phyloP scores from a whole-genome alignment of 1,284 basidiomycete species.

The Apiotrichum veenhuisii region DNA sequence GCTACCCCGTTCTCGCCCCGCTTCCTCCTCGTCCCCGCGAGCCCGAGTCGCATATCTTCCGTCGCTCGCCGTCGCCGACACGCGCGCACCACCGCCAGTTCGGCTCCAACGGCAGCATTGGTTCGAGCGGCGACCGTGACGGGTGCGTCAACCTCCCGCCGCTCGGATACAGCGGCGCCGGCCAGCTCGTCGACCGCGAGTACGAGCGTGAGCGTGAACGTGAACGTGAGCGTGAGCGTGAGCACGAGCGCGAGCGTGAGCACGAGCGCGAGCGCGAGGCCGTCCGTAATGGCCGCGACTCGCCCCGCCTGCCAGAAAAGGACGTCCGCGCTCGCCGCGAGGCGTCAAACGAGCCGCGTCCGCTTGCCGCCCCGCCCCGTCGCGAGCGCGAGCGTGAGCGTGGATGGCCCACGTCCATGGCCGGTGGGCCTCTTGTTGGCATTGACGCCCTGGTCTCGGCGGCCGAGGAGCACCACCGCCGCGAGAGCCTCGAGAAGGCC shows the following conservation, averaged over 20 bases:
- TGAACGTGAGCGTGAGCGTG: conserved; percentile 5
- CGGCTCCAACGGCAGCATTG: background rate
- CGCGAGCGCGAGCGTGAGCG: conserved; percentile 15
- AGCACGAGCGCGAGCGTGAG: conserved; percentile 5
- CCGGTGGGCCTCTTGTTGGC: conserved; percentile 23
- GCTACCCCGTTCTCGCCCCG: conserved; percentile 26
- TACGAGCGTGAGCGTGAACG: conserved; percentile 4
- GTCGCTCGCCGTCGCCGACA: conserved; percentile 13
- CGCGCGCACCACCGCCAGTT: background rate
- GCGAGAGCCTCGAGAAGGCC: conserved; percentile 20
- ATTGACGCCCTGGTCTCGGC: conserved; percentile 44
- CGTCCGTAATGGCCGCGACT: conserved; percentile 1
- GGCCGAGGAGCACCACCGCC: conserved; percentile 36
- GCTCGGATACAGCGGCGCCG: background rate
- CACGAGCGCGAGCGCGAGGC: conserved; percentile 3
- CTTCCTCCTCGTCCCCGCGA: conserved; percentile 19
- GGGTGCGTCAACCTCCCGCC: background rate
- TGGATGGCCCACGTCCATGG: conserved; percentile 4
- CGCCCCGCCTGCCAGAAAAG: background rate
- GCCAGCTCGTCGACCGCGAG: conserved; percentile 4
- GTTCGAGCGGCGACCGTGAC: background rate
- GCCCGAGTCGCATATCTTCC: background rate
- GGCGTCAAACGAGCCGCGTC: conserved; percentile 6
- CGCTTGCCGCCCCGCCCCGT: conserved; percentile 8
- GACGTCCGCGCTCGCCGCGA: background rate